Evolutionary conservation across 495 filamentous ascomycete genomes (phyloP), one percentile per base, ranked within the genome.

Genomic region (Venustampulla echinocandica): DNA sequence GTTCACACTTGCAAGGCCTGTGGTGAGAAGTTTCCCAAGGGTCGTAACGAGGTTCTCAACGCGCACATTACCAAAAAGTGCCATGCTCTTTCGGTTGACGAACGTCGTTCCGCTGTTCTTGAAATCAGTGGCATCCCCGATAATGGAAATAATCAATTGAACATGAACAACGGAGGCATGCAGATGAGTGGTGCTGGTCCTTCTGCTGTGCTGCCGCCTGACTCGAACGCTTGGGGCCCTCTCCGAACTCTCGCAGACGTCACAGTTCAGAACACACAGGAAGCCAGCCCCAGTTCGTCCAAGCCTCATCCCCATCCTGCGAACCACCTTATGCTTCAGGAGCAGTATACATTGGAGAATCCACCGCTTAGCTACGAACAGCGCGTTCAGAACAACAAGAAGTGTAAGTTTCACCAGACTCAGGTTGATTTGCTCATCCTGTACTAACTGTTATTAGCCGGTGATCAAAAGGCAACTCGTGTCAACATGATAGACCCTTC

Each of bases 1-100:
- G 79, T 84, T 54, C 84, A 90, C 61, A 87, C 82, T 2, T 94
- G 87, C 75, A 87, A 86, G 67, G 70, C 77, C 32, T 94, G 87
- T 56, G 84, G 85, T 38, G 84, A 90, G 56, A 76, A 80, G 53
- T 90, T 90, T 49, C 84, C 85, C 35, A 90, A 90, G 55, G 87
- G 87, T 53, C 76, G 87, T 41, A 79, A 85, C 57, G 87, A 94
- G 49, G 85, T 77, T 56, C 64, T 94, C 15, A 82, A 75, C 24
- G 80, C 68, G 52, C 87, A 94, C 58, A 67, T 94, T 37, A 74
- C 82, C 34, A 90, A 86, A 63, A 87, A 82, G 65, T 94, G 87
- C 58, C 81, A 81, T 33, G 82, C 80, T 15, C 80, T 89, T 23
- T 69, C 76, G 25, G 64, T 81, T 46, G 70, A 73, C 33, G 80